Evolutionary conservation across 176 grass and related monocot species (phyloP).

Genomic region (Phyllostachys edulis): DNA sequence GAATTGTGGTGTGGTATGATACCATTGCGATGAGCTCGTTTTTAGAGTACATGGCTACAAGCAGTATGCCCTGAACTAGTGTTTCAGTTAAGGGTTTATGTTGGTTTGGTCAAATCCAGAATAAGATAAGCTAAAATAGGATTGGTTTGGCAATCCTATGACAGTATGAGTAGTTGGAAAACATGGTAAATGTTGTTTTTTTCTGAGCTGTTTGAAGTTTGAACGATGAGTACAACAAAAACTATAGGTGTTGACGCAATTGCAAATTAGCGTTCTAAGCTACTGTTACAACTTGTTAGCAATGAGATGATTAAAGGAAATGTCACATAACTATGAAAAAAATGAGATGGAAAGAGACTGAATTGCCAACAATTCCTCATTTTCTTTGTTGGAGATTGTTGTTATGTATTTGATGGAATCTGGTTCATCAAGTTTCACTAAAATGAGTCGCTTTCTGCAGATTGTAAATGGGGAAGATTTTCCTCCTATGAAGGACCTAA

Average conservation of each 20-base stretch:
- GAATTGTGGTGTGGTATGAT: background rate
- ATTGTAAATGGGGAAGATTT: conserved; percentile 47
- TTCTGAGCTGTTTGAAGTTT: background rate
- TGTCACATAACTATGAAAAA: background rate
- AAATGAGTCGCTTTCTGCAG: conserved; percentile 26
- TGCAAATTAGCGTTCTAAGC: background rate
- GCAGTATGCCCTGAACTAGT: background rate
- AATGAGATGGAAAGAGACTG: background rate
- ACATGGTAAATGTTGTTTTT: background rate
- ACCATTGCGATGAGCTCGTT: background rate
- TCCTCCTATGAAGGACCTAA: conserved; percentile 66
- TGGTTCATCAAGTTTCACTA: conserved; percentile 24
- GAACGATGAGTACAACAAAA: background rate
- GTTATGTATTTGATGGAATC: background rate
- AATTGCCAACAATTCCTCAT: background rate
- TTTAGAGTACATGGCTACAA: background rate
- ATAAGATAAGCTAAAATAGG: background rate
- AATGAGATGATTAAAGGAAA: background rate
- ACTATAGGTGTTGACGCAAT: background rate
- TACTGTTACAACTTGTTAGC: conserved; percentile 13
- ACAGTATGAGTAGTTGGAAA: background rate
- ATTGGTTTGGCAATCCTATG: background rate
- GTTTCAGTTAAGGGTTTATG: background rate
- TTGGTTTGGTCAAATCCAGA: conserved; percentile 1
- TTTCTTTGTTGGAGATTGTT: background rate